Base-by-base conservation (phyloP, 2,329 filamentous ascomycete genomes). In the Aspergillus transmontanensis region DNA sequence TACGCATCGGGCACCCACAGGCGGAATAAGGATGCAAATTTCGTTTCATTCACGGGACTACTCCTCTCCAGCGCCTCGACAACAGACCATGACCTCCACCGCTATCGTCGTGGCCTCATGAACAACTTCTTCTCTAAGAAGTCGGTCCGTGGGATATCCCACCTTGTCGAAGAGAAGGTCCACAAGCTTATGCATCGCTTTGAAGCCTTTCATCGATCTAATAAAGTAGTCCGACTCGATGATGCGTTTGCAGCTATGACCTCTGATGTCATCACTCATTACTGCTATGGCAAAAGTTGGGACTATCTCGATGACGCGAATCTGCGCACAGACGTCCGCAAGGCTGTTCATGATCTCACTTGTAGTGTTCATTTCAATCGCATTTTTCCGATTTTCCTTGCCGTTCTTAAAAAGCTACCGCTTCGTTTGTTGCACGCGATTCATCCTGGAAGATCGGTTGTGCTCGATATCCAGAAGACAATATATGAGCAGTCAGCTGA, bases 101-200 rank as follows among this genome's bases (percentile, higher is more conserved):
- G 79, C 2, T 69, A 75, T 21, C 78, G 82, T 3, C 78, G 82
- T 16, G 73, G 65, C 4, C 72, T 79, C 2, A 63, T 84, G 55
- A 80, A 76, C 60, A 75, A 72, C 0, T 83, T 81, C 70, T 84
- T 83, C 66, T 82, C 81, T 2, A 76, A 73, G 41, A 71, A 71
- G 12, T 75, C 77, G 9, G 74, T 83, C 23, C 63, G 69, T 6
- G 67, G 67, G 1, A 68, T 82, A 2, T 73, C 78, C 43, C 71
- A 71, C 1, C 67, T 80, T 7, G 72, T 83, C 14, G 65, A 74
- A 9, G 64, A 71, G 1, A 77, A 58, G 10, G 56, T 73, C 1
- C 28, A 59, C 1, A 71, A 69, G 34, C 54, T 74, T 6, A 43
- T 60, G 21, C 10, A 55, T 5, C 66, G 66, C 9, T 53, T 74